Conservation (phyloP, 2,329 filamentous ascomycete species). For the Metarhizium brunneum region DNA sequence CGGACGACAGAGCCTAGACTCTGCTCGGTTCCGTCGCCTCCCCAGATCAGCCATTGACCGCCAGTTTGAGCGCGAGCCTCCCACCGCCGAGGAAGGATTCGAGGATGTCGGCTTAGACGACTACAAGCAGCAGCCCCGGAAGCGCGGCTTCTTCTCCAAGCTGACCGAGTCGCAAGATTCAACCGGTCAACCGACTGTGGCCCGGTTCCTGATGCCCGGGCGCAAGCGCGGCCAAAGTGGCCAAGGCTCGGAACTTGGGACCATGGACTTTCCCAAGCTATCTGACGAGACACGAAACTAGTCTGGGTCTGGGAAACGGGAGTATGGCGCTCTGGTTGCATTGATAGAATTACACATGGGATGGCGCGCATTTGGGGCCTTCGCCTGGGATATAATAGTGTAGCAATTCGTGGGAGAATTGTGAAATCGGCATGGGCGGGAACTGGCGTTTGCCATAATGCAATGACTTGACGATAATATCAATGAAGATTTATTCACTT, state of each 20-base stretch:
- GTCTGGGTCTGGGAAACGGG: background rate
- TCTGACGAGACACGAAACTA: slow-evolving; percentile 11
- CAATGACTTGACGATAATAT: slow-evolving; percentile 3
- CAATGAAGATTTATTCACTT: background rate
- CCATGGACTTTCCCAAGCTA: slow-evolving; percentile 39
- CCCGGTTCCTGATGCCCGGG: slow-evolving; percentile 58
- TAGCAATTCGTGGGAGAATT: background rate
- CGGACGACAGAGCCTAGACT: slow-evolving; percentile 76
- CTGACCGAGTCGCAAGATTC: slow-evolving; percentile 54
- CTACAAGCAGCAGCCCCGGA: slow-evolving; percentile 36
- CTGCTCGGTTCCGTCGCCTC: slow-evolving; percentile 53
- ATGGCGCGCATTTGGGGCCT: background rate
- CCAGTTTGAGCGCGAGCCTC: slow-evolving; percentile 48
- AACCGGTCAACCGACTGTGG: slow-evolving; percentile 30
- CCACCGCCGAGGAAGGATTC: slow-evolving; percentile 71
- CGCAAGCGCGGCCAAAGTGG: slow-evolving; percentile 59
- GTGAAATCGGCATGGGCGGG: background rate
- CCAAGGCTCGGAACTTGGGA: slow-evolving; percentile 61
- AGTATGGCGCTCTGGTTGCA: background rate
- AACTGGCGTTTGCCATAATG: slow-evolving; percentile 1
- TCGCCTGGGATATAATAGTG: background rate
- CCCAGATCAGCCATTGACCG: slow-evolving; percentile 52
- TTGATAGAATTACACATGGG: background rate
- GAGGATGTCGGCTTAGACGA: slow-evolving; percentile 90
- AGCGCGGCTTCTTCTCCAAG: slow-evolving; percentile 66